These are phyloP conservation scores for Cynanchum wilfordii DNA, from an alignment of 257 asterid species.

Conservation along the genomic window DNA sequence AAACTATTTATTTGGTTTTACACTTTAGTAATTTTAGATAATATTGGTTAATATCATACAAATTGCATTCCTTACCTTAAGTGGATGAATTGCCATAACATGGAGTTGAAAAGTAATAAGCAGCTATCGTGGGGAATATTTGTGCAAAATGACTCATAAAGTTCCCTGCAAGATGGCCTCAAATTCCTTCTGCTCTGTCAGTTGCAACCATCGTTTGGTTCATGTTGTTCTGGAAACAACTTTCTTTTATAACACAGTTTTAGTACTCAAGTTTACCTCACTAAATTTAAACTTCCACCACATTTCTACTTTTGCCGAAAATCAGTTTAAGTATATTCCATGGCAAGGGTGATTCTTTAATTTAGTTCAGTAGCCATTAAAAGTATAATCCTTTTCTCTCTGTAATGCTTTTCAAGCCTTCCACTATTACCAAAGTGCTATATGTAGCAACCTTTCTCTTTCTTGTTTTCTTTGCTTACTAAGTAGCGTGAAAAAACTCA, in stretches of 20 bases:
- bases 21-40: neutral
- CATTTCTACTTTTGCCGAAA: neutral
- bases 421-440: neutral
- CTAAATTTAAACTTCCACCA: neutral
- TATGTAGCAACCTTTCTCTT: conserved; percentile 1
- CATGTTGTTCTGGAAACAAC: neutral
- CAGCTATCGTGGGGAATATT: neutral
- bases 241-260: neutral
- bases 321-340: neutral
- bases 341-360: neutral
- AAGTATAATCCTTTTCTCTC: neutral
- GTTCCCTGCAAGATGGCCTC: neutral
- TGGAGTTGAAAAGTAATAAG: neutral
- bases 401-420: neutral
- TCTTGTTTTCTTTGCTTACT: neutral
- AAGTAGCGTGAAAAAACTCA: conserved; percentile 11
- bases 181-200: neutral
- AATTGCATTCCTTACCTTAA: neutral
- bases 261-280: neutral
- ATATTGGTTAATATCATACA: neutral
- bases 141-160: neutral
- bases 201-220: neutral
- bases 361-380: neutral
- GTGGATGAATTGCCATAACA: neutral
- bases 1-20: neutral